These are phyloP conservation scores for Pseudogymnoascus sp. DNA, from an alignment of 2,329 filamentous ascomycete species.

Conservation along the genomic window DNA sequence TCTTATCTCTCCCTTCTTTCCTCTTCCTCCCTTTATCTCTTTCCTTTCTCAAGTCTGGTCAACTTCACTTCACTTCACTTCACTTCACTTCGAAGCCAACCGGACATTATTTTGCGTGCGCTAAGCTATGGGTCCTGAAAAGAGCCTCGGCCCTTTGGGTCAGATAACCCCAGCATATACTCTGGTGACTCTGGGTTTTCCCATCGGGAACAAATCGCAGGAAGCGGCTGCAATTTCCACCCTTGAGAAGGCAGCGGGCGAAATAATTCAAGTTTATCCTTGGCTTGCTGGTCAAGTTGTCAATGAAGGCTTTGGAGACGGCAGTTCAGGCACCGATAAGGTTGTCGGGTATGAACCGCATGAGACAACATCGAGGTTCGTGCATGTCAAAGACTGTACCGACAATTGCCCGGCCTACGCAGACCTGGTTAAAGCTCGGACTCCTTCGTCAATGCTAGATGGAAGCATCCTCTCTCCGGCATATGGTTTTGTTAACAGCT, in stretches of 20 bases:
- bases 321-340: slow-evolving; percentile 9
- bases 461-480: background rate
- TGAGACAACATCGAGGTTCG: background rate
- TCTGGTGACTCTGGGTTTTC: background rate
- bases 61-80: background rate
- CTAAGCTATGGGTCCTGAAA: background rate
- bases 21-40: background rate
- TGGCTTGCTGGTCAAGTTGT: slow-evolving; percentile 10
- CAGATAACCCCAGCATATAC: background rate
- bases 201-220: background rate
- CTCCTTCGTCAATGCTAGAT: background rate
- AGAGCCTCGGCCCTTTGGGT: background rate
- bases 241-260: background rate
- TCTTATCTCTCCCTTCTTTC: background rate
- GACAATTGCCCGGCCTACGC: background rate
- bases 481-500: background rate
- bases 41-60: background rate
- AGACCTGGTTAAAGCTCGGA: background rate
- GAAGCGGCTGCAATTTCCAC: background rate
- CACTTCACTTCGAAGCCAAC: background rate
- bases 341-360: background rate
- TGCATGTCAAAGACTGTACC: background rate
- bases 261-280: slow-evolving; percentile 2
- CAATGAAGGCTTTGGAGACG: background rate
- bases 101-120: background rate